Evolutionary conservation across 1,284 basidiomycete genomes (phyloP), one percentile per base, ranked within the genome.

Genomic region (Cryptococcus hybrid): DNA sequence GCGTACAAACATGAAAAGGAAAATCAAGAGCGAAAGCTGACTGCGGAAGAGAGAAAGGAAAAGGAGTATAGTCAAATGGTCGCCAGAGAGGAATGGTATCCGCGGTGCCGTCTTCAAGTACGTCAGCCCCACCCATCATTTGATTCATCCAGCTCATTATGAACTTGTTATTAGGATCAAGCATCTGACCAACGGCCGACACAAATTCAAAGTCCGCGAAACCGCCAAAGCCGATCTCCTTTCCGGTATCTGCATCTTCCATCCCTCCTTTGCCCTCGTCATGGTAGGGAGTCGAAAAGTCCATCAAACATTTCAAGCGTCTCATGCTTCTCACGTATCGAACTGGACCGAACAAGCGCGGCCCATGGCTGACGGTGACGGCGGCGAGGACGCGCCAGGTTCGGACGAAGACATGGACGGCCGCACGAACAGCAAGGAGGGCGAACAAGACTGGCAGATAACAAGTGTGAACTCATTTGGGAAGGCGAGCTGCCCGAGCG

Each of bases 151-250:
- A n/a, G n/a, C n/a, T n/a, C n/a, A n/a, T n/a, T n/a, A 73, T 92
- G 65, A 60, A 86, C 24, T 30, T 30, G 30, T 30, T 30, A 30
- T 34, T 65, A 92, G 90, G 78, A 84, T 99, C 64, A 88, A 89
- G 71, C 89, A 86, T 57, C 85, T 99, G 47, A 84, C 87, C n/a
- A 92, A 97, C 74, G 91, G 89, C 0, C 84, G 90, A 12, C 96
- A 99, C 71, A 88, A 89, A 62, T 97, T 93, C 84, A 99, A 99
- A 80, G 90, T 98, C 44, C 86, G 90, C 60, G 91, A 90, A 82
- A 99, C 98, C 70, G 95, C 95, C 2, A 88, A 95, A 72, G 92
- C 98, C 76, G 82, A 88, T 73, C 86, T 85, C 59, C 82, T 99
- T 13, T 89, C 90, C 0, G 95, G 96, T 3, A 79, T 95, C 24